Base-by-base conservation (phyloP, 2,329 filamentous ascomycete genomes). In the Alternaria gansuensis region DNA sequence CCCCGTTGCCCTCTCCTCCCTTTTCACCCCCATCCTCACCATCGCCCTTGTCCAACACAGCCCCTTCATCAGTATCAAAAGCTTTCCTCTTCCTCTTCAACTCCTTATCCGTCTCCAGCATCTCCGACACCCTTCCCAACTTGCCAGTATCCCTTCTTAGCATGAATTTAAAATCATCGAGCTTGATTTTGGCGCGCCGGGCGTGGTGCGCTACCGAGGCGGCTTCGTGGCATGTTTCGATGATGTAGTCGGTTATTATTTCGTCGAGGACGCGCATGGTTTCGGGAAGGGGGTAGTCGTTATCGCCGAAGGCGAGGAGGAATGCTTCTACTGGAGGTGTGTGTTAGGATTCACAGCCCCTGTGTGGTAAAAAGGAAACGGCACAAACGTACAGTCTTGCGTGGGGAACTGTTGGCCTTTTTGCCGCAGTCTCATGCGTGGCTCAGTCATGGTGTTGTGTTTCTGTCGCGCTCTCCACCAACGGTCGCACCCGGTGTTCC, bases 121-220 rank as follows among this genome's bases (percentile, higher is more conserved):
- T 87, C 80, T 97, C 93, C 75, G 92, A 88, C 54, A 98, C 93
- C 71, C 94, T 88, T 48, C 95, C 95, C 41, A 98, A 83, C 75
- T 96, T 96, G 59, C 86, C 83, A 8, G 91, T 89, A 72, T 98
- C 96, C 64, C 90, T 87, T 31, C 95, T 87, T 68, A 98, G 87
- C 37, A 93, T 92, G 79, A 96, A 99, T 73, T 96, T 93, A 81
- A 99, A 97, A 79, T 99, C 95, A 73, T 97, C 94, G 72, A 96
- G 91, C 78, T 99, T 99, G 80, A 99, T 93, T 81, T 99, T 99
- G 72, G 96, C 92, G 2, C 95, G 90, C 0, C 93, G 90, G 2
- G 91, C 88, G 78, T 96, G 92, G 76, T 91, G 88, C 0, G 95
- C 95, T 52, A 90, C 89, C 43, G 91, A 88, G 4, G 93, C 92